Evolutionary conservation across 768 basidiomycete species (phyloP).

Genomic region (Lanmaoa pseudosensibilis): DNA sequence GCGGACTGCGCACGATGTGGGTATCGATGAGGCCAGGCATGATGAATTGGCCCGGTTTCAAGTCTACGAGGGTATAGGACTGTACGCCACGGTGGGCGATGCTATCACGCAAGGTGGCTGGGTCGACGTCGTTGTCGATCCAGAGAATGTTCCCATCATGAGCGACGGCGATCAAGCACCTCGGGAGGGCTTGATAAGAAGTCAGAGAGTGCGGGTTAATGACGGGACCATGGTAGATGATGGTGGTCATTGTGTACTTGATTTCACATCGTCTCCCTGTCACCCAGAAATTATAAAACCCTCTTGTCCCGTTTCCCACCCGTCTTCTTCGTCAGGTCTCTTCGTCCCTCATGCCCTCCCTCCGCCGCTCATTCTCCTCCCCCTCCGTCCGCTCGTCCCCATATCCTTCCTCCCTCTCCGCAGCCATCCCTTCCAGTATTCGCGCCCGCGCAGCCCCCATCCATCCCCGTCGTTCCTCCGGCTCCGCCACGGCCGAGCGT

Average conservation of each 20-base stretch:
- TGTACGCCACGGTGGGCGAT: slow-evolving; percentile 51
- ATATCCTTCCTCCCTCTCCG: slow-evolving; percentile 50
- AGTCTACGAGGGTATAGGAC: slow-evolving; percentile 32
- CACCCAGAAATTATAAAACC: slow-evolving; percentile 46
- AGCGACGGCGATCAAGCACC: slow-evolving; percentile 55
- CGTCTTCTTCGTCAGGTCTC: slow-evolving; percentile 22
- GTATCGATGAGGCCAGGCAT: slow-evolving; percentile 92
- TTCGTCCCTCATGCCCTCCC: slow-evolving; percentile 58
- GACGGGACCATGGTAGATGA: slow-evolving; percentile 57
- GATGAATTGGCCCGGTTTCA: slow-evolving; percentile 62
- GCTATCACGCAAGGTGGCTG: slow-evolving; percentile 46
- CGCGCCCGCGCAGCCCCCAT: slow-evolving; percentile 40
- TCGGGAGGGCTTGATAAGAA: slow-evolving; percentile 46
- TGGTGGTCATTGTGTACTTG: slow-evolving; percentile 25
- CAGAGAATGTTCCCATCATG: slow-evolving; percentile 62
- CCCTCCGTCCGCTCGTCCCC: slow-evolving; percentile 69
- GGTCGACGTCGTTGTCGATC: slow-evolving; percentile 60
- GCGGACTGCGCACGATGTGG: slow-evolving; percentile 64
- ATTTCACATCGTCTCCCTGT: background rate
- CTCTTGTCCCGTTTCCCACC: slow-evolving; percentile 35
- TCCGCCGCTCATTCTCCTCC: slow-evolving; percentile 74
- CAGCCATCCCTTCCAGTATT: slow-evolving; percentile 33
- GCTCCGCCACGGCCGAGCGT: slow-evolving; percentile 61
- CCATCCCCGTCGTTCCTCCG: slow-evolving; percentile 59
- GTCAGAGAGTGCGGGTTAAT: slow-evolving; percentile 52